phyloP scores from a whole-genome alignment of 2,329 filamentous ascomycete genomes.

The Pseudogymnoascus sp. region DNA sequence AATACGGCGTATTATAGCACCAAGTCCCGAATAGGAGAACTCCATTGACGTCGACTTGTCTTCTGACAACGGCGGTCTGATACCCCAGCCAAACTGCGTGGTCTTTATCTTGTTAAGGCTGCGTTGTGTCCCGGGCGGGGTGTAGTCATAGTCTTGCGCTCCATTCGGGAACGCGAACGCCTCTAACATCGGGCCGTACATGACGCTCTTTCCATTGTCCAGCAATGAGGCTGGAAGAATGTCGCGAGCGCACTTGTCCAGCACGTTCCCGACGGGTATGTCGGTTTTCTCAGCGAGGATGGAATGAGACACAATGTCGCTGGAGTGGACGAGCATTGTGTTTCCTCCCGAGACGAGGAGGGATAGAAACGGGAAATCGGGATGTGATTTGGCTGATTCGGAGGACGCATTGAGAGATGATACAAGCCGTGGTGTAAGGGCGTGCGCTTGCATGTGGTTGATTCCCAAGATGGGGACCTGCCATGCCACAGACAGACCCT shows the following conservation, averaged over 20 bases:
- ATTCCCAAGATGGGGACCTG: slow-evolving; percentile 74
- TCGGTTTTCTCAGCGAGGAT: slow-evolving; percentile 69
- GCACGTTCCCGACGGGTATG: slow-evolving; percentile 78
- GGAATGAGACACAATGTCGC: slow-evolving; percentile 57
- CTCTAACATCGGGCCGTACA: slow-evolving; percentile 77
- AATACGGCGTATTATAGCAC: slow-evolving; percentile 55
- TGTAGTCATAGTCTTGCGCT: slow-evolving; percentile 32
- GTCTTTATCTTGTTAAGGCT: slow-evolving; percentile 43
- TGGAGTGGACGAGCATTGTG: slow-evolving; percentile 74
- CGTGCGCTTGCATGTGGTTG: slow-evolving; percentile 97
- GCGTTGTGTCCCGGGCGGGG: slow-evolving; percentile 46
- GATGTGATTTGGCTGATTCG: slow-evolving; percentile 27
- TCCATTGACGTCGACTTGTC: slow-evolving; percentile 42
- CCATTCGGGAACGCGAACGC: slow-evolving; percentile 61
- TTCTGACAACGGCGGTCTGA: slow-evolving; percentile 59
- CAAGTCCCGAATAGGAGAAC: slow-evolving; percentile 70
- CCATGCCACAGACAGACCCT: slow-evolving; percentile 80
- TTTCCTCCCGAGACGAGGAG: slow-evolving; percentile 89
- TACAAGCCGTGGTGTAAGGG: slow-evolving; percentile 75
- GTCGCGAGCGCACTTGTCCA: slow-evolving; percentile 78
- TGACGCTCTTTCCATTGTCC: slow-evolving; percentile 50
- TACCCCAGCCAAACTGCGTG: slow-evolving; percentile 53
- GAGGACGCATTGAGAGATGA: slow-evolving; percentile 42
- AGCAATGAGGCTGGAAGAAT: slow-evolving; percentile 60
- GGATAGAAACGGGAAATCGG: slow-evolving; percentile 75